A percentile compares a stretch with the other conserved stretches of the same genome.
phyloP scores from a whole-genome alignment of 78 protist species.

The Trichosphaerium sp. region DNA sequence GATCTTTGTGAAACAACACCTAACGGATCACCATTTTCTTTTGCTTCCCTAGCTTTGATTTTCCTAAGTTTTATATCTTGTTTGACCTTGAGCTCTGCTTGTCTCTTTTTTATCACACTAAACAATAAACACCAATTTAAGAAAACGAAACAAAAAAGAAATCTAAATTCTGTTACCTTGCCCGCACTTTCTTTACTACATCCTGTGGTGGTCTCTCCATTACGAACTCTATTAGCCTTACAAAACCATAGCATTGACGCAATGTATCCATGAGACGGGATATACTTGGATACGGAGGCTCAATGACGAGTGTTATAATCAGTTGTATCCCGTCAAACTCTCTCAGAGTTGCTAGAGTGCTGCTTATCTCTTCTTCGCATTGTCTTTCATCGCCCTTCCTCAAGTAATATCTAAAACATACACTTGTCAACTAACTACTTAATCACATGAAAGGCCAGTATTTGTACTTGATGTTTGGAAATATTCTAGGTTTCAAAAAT shows the following conservation, averaged over 20 bases:
- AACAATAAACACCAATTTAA: too few relatives aligned
- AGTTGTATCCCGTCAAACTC: slow-evolving; percentile 27
- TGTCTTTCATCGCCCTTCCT: slow-evolving; percentile 12
- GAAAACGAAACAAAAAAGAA: too few relatives aligned
- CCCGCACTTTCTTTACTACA: too few relatives aligned
- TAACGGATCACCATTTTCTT: too few relatives aligned
- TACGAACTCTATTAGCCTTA: slow-evolving; percentile 24
- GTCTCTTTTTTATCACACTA: neutral
- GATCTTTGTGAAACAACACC: too few relatives aligned
- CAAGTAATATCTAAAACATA: too few relatives aligned
- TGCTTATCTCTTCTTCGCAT: slow-evolving; percentile 7
- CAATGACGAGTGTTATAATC: slow-evolving; percentile 24
- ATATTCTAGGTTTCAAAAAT: slow-evolving; percentile 12
- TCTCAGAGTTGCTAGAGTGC: neutral
- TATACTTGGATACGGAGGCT: slow-evolving; percentile 21
- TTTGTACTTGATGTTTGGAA: slow-evolving; percentile 35
- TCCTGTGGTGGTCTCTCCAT: slow-evolving; percentile 43
- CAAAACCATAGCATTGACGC: slow-evolving; percentile 13
- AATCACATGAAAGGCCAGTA: too few relatives aligned
- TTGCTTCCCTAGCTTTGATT: neutral
- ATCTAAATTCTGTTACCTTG: too few relatives aligned
- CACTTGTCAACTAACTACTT: too few relatives aligned
- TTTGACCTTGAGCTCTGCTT: neutral
- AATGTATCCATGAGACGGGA: neutral
- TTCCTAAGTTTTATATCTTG: neutral